These are phyloP conservation scores for Cenchrus fungigraminus DNA, from an alignment of 176 grass and related monocot species.

Conservation along the genomic window DNA sequence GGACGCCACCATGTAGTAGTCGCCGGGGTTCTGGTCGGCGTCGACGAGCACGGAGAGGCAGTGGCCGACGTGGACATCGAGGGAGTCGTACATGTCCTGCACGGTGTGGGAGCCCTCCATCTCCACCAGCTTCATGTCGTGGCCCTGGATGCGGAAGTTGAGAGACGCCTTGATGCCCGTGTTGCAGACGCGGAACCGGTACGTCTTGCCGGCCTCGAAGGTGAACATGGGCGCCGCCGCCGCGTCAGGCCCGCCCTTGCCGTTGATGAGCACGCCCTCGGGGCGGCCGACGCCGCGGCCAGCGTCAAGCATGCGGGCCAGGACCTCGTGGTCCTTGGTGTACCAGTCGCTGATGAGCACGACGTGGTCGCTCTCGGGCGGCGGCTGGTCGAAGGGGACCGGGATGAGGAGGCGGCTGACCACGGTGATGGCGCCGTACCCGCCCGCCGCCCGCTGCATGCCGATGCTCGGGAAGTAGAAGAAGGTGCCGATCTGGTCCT, in stretches of 20 bases:
- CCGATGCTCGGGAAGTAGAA: constrained; percentile 83
- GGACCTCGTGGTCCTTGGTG: constrained; percentile 59
- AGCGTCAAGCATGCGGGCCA: constrained; percentile 46
- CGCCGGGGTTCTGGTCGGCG: constrained; percentile 64
- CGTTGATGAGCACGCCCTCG: constrained; percentile 62
- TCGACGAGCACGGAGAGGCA: constrained; percentile 69
- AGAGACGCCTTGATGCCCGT: constrained; percentile 64
- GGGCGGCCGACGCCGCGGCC: constrained; percentile 56
- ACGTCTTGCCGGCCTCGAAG: constrained; percentile 62
- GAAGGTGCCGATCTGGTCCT: constrained; percentile 97
- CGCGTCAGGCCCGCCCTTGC: constrained; percentile 36
- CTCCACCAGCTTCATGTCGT: constrained; percentile 69
- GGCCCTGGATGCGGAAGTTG: constrained; percentile 87
- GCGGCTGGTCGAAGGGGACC: constrained; percentile 60
- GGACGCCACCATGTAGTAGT: constrained; percentile 73
- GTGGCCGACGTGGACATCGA: constrained; percentile 72
- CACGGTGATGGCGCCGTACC: constrained; percentile 65
- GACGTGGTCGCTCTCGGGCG: constrained; percentile 45
- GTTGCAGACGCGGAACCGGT: constrained; percentile 76
- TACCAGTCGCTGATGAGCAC: constrained; percentile 84
- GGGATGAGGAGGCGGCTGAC: constrained; percentile 83
- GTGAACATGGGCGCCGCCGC: constrained; percentile 50
- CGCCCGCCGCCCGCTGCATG: constrained; percentile 78
- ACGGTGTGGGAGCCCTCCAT: constrained; percentile 73
- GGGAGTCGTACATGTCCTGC: constrained; percentile 58